Percentiles rank a stretch among this genome's conserved stretches.
These are phyloP conservation scores for Solanum dulcamara DNA, from an alignment of 257 asterid genomes.

Conservation along the genomic window DNA sequence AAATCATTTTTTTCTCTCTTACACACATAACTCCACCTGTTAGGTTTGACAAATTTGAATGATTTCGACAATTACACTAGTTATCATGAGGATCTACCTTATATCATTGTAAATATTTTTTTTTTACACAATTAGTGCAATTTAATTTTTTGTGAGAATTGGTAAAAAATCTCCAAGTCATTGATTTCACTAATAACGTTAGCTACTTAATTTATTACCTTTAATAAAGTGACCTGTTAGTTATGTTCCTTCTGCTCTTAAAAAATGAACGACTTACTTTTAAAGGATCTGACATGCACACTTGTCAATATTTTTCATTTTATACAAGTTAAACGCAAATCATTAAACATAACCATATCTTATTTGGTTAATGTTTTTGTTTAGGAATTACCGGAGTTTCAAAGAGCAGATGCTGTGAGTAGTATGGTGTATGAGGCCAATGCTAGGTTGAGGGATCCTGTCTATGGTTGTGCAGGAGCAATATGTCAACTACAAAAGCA, in stretches of 20 bases:
- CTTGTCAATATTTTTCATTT: background rate
- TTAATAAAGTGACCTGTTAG: background rate
- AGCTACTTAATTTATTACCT: background rate
- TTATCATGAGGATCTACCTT: background rate
- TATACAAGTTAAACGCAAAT: background rate
- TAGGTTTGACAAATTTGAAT: background rate
- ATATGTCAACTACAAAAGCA: constrained; percentile 66
- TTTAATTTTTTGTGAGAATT: background rate
- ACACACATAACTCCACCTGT: background rate
- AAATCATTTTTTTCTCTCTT: background rate
- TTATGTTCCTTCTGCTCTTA: background rate
- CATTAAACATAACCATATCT: background rate
- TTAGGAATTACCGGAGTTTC: constrained; percentile 62
- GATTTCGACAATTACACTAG: background rate
- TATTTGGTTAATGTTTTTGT: background rate
- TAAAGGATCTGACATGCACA: background rate
- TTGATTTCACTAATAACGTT: background rate
- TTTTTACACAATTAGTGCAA: background rate
- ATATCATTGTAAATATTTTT: background rate
- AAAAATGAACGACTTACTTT: background rate
- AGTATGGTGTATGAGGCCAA: constrained; percentile 87
- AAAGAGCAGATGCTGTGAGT: constrained; percentile 66
- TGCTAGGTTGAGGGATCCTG: constrained; percentile 67
- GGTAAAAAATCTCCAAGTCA: background rate
- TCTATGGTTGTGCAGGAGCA: constrained; percentile 73